Percentiles rank a stretch among this genome's conserved stretches.
phyloP scores from a whole-genome alignment of 305 asterid species.

The Ilex paraguariensis region DNA sequence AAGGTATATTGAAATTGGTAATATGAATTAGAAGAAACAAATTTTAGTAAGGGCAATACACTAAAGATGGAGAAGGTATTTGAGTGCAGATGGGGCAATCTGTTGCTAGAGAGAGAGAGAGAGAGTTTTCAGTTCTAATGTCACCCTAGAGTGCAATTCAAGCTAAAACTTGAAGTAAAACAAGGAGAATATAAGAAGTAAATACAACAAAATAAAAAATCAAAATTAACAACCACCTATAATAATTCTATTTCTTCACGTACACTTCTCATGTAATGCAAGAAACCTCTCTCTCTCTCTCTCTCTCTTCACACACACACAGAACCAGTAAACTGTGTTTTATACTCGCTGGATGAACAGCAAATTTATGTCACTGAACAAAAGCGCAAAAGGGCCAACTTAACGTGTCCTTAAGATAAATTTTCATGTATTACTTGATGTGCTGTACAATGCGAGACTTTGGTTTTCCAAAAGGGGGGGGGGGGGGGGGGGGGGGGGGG shows the following conservation, averaged over 20 bases:
- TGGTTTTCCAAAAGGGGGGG: no score
- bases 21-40: not conserved
- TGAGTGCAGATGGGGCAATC: conserved; percentile 32
- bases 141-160: conserved; percentile 22
- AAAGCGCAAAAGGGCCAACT: no score
- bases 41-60: not conserved
- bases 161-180: conserved; percentile 8
- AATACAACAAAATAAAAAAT: not conserved
- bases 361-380: no score
- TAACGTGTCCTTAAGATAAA: no score
- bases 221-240: conserved; percentile 12
- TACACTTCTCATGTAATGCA: conserved; percentile 17
- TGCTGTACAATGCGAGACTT: no score
- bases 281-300: conserved; percentile 8
- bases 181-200: conserved; percentile 1
- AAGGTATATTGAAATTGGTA: no score
- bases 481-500: no score
- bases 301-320: not conserved
- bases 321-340: no score
- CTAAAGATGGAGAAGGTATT: not conserved
- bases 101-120: conserved; percentile 8
- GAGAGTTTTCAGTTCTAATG: conserved; percentile 14
- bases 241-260: conserved; percentile 16
- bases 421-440: no score
- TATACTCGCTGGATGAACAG: no score